Base-by-base conservation (phyloP, 2,329 filamentous ascomycete species). In the Periconia sp. region DNA sequence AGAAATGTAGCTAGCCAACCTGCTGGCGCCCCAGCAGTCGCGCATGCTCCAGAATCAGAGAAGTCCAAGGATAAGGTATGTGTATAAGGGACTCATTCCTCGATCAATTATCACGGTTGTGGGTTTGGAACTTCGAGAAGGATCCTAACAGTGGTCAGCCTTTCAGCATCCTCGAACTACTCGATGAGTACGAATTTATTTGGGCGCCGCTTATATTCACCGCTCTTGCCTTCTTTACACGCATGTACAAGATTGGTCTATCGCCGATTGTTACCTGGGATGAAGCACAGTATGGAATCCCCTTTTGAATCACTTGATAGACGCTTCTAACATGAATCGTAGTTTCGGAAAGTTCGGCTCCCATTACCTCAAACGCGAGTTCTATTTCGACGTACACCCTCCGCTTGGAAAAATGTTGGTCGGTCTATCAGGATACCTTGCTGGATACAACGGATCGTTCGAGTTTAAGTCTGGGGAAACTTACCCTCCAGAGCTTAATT, bases 391-490 rank as follows among this genome's bases (percentile, higher is more conserved):
- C 82, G 89, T 95, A 54, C 91, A 96, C 76, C 94, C 94, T 61
- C 94, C 94, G 50, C 86, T 99, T 57, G 94, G 94, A 73, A 99
- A 99, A 82, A 97, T 99, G 86, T 86, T 99, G 52, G 93, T 99
- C 65, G 94, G 94, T 58, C 83, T 99, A 48, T 97, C 94, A 7
- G 94, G 94, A 72, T 96, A 95, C 71, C 83, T 99, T 57, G 95
- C 93, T 62, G 93, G 93, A 62, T 99, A 99, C 82, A 99, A 99
- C 80, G 94, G 94, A 54, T 95, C 93, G 3, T 99, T 99, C 77
- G 94, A 99, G 72, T 99, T 99, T 84, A 99, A 99, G 77, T 97
- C 93, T 50, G 94, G 94, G 73, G 94, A 97, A 71, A 92, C 85
- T 50, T 99, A 99, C 74, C 94, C 94, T 11, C 85, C 87, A 63